Percentiles rank a stretch among this genome's conserved stretches.
Evolutionary conservation across 352 stramenopile genomes (phyloP).

Genomic region (Globisporangium polare): DNA sequence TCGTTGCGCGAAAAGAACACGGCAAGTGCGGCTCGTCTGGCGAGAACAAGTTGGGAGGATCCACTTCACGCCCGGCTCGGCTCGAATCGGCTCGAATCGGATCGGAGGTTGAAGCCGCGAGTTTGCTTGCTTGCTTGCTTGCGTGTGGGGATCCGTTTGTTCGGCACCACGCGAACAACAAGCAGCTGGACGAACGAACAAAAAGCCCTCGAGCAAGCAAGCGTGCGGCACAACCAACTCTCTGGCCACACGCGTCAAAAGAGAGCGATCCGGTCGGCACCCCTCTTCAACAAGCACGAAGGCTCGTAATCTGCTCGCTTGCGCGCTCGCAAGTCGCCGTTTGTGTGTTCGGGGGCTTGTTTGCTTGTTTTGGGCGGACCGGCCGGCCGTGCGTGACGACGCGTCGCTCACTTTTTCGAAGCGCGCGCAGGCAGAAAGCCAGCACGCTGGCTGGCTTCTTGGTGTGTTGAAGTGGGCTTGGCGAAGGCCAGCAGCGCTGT

Average conservation of each 20-base stretch:
- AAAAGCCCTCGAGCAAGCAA: too few relatives aligned
- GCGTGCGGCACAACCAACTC: neutral
- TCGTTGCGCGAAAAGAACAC: neutral
- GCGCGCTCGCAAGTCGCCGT: too few relatives aligned
- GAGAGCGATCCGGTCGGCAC: neutral
- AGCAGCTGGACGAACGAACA: neutral
- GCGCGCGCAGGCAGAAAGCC: neutral
- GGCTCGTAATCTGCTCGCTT: neutral
- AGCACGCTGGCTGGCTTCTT: neutral
- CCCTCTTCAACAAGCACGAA: neutral
- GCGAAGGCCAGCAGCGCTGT: neutral
- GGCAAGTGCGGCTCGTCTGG: too few relatives aligned
- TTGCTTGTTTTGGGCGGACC: neutral
- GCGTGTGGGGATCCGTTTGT: too few relatives aligned
- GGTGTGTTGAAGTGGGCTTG: neutral
- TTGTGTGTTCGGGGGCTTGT: neutral
- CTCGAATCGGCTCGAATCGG: too few relatives aligned
- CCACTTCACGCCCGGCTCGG: neutral
- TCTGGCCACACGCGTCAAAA: neutral
- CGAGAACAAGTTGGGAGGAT: neutral
- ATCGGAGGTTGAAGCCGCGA: too few relatives aligned
- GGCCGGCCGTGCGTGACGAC: too few relatives aligned
- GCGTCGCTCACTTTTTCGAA: slow-evolving; percentile 6
- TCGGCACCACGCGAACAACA: neutral
- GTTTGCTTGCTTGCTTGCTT: too few relatives aligned